Evolutionary conservation across 1,284 basidiomycete species (phyloP), one percentile per base, ranked within the genome.

Genomic region (Testicularia cyperi): DNA sequence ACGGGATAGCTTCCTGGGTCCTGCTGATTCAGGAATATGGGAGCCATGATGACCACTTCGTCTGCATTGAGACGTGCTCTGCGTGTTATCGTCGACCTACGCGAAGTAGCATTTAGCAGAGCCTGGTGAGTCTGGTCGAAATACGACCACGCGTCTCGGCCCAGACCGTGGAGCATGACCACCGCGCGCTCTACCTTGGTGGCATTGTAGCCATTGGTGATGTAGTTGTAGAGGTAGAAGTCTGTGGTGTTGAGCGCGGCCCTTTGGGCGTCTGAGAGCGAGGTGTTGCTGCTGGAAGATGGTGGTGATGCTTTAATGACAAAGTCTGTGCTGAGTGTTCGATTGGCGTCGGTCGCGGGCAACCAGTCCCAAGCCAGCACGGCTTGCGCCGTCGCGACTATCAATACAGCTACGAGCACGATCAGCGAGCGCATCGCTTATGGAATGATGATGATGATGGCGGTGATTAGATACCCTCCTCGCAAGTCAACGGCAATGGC

Each of bases 41-140:
- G 66, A 15, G 60, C 53, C 55, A 69, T 55, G 45, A 69, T 56
- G 26, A 67, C 40, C 3, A 66, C 64, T 38, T 69, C 65, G 26
- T 66, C 44, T 12, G 34, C 28, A 1, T 36, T 44, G 12, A 66
- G 36, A 4, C 48, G 38, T 5, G 52, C 5, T 30, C 38, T 35
- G 16, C 27, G 34, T n/a, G 51, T 52, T 10, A 9, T 20, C 3
- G 30, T 35, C 7, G 64, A 49, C 29, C 29, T 48, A 3, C 56
- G 34, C 6, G 51, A 56, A 13, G 63, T 64, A 9, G 66, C 66
- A 22, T 64, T 58, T 23, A 45, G 44, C 10, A 68, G 49, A 6
- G 66, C 61, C 6, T 43, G 20, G 20, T 48, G 44, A 9, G 58
- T 64, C 16, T 51, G 22, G 32, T 68, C 63, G 19, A 53, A 66